A percentile compares a stretch with the other conserved stretches of the same genome.
phyloP scores from a whole-genome alignment of 371 early-diverging fungal genomes.

The Blastocladiella emersonii region DNA sequence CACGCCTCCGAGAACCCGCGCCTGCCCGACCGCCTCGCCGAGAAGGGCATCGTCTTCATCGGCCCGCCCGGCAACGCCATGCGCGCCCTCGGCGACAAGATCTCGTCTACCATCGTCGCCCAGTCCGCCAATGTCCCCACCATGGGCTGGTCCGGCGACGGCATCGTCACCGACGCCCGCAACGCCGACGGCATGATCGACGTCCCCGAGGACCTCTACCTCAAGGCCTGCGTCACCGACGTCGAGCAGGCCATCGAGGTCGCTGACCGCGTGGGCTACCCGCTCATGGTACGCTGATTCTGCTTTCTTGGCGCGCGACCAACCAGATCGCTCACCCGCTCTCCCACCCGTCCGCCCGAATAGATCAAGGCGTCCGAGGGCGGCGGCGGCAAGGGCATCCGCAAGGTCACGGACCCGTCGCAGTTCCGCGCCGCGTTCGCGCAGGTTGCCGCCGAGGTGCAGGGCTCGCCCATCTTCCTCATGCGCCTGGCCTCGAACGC shows the following conservation, averaged over 20 bases:
- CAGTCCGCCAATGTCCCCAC: constrained; percentile 92
- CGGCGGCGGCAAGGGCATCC: constrained; percentile 98
- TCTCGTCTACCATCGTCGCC: constrained; percentile 94
- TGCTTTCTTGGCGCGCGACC: neutral
- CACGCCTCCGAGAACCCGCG: constrained; percentile 97
- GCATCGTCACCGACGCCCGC: constrained; percentile 36
- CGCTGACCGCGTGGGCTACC: constrained; percentile 83
- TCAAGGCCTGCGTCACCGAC: constrained; percentile 58
- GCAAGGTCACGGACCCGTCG: constrained; percentile 62
- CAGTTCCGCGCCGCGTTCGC: constrained; percentile 62
- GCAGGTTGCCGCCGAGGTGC: constrained; percentile 86
- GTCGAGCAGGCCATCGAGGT: constrained; percentile 61
- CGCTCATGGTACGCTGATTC: constrained; percentile 54
- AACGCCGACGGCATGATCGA: constrained; percentile 53
- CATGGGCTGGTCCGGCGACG: constrained; percentile 89
- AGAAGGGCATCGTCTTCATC: constrained; percentile 77
- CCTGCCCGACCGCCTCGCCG: constrained; percentile 78
- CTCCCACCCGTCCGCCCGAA: neutral
- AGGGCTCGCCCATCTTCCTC: constrained; percentile 92
- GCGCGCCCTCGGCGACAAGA: constrained; percentile 96
- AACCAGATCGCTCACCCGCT: neutral
- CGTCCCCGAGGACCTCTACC: constrained; percentile 68
- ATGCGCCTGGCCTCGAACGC: constrained; percentile 91
- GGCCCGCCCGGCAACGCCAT: constrained; percentile 98
- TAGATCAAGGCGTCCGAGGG: constrained; percentile 95